Base-by-base conservation (phyloP, 1,284 basidiomycete species). In the Papiliotrema flavescens region DNA sequence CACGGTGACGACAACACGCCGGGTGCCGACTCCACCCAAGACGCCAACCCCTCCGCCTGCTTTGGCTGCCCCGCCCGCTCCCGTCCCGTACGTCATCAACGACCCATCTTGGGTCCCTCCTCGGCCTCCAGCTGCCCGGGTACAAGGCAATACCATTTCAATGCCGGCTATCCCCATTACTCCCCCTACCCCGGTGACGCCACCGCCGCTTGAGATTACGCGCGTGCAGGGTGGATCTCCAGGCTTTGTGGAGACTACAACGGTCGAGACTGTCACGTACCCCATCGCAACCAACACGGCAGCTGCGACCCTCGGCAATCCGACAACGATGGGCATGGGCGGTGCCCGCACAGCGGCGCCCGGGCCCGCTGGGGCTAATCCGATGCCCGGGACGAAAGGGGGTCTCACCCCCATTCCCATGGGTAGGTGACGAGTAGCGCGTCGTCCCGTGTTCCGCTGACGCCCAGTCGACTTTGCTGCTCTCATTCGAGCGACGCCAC, bases 391-490 rank as follows among this genome's bases (percentile, higher is more conserved):
- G 2, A 62, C 58, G 2, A 67, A 62, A 50, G 65, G 36, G 40
- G 65, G 65, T 14, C 9, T 66, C 2, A 50, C 55, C 13, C 65
- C 65, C n/a, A 67, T 67, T 22, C 59, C 65, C 3, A 53, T 62
- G 22, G 41, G 65, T 67, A 32, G 56, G 63, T 24, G 24, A 6
- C 22, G 17, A 19, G 17, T 9, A 13, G 35, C n/a, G 15, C 2
- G 24, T 26, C 47, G 39, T 1, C 23, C 3, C 19, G 28, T 4
- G 1, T 20, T 24, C 26, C 44, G 39, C 41, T 39, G 24, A 20
- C 26, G 13, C 24, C 6, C 28, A 68, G 66, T 69, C 50, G 65
- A 69, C 59, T 66, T 66, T 47, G 47, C 58, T 45, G 58, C 64
- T 11, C 36, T 69, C 36, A 57, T 69, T 8, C 52, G 57, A 51